Evolutionary conservation across 495 filamentous ascomycete species (phyloP).

Genomic region (Jackrogersella minutella): DNA sequence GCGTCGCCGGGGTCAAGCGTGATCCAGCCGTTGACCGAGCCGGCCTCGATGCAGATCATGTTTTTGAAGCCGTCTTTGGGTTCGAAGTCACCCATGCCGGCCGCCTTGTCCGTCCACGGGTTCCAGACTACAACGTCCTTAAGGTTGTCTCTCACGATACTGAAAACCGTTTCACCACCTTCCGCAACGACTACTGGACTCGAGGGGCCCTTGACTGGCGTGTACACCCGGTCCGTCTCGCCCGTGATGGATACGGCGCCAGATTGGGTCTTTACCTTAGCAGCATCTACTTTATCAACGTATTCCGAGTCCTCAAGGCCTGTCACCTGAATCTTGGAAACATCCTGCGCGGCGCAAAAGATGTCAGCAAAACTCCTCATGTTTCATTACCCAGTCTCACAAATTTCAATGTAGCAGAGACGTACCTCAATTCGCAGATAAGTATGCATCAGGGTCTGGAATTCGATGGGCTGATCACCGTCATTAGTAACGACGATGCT

Average conservation of each 20-base stretch:
- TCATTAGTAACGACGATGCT: conserved; percentile 88
- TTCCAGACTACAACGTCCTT: conserved; percentile 96
- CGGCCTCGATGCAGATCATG: conserved; percentile 95
- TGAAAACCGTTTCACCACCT: conserved; percentile 69
- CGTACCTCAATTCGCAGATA: conserved; percentile 83
- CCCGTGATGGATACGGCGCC: conserved; percentile 65
- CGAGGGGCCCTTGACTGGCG: conserved; percentile 70
- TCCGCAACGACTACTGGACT: conserved; percentile 63
- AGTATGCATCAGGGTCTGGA: conserved; percentile 90
- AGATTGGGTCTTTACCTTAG: conserved; percentile 64
- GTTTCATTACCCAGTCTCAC: not conserved
- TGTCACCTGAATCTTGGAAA: conserved; percentile 70
- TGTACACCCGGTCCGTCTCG: conserved; percentile 81
- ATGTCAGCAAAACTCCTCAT: not conserved
- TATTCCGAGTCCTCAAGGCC: conserved; percentile 79
- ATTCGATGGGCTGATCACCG: conserved; percentile 81
- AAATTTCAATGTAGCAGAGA: conserved; percentile 4
- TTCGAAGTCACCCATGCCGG: conserved; percentile 83
- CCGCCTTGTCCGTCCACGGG: conserved; percentile 87
- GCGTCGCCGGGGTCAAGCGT: conserved; percentile 84
- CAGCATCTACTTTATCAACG: conserved; percentile 79
- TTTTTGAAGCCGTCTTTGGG: conserved; percentile 88
- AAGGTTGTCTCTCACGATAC: conserved; percentile 80
- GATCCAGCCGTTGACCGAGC: conserved; percentile 81
- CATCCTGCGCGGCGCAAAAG: conserved; percentile 63